Conservation (phyloP, 1,139 yeast genomes). For the Diutina pseudorugosa region DNA sequence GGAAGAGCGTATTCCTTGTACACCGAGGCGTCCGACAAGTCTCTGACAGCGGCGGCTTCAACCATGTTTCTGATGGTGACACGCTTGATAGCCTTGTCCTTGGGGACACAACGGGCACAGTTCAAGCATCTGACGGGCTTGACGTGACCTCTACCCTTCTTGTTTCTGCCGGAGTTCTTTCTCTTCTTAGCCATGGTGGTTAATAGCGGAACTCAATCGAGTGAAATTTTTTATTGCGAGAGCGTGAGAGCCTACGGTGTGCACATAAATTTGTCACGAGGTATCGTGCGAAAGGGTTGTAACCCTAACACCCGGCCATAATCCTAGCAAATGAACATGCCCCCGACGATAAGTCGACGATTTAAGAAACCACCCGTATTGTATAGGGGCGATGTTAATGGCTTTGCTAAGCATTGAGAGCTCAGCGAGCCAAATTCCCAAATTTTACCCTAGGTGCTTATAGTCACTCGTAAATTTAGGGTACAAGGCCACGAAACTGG, state of each 20-base stretch:
- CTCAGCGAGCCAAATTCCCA: no score
- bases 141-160: slow-evolving; percentile 99
- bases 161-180: slow-evolving; percentile 99
- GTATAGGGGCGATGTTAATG: no score
- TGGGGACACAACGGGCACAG: slow-evolving; percentile 99
- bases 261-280: neutral
- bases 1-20: slow-evolving; percentile 99
- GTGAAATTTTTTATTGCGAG: slow-evolving; percentile 5
- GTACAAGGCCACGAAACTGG: no score
- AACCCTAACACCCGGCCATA: slow-evolving; percentile 4
- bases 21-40: slow-evolving; percentile 98
- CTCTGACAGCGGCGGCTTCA: slow-evolving; percentile 99
- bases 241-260: slow-evolving; percentile 5
- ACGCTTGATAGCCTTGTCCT: slow-evolving; percentile 99
- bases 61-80: slow-evolving; percentile 99
- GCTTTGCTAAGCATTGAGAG: no score
- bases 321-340: neutral
- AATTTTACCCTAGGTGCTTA: no score
- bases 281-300: slow-evolving; percentile 6
- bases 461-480: no score
- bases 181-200: slow-evolving; percentile 98
- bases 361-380: no score
- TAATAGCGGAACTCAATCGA: neutral
- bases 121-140: slow-evolving; percentile 98
- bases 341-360: neutral